A percentile compares a stretch with the other conserved stretches of the same genome.
phyloP scores from a whole-genome alignment of 352 stramenopile species.

The Phytophthora podocarpi region DNA sequence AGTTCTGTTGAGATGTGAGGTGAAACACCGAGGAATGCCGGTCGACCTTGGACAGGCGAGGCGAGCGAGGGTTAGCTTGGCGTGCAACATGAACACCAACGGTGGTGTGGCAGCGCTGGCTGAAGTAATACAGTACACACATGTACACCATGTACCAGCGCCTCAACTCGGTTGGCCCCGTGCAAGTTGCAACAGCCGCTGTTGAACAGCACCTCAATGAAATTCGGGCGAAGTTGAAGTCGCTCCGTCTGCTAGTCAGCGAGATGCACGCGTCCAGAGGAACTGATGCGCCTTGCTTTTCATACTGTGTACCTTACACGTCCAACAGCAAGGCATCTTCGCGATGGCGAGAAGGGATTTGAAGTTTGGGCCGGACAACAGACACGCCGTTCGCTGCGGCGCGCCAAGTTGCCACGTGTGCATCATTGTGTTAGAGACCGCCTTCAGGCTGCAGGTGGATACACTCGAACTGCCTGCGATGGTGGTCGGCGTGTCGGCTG shows the following conservation, averaged over 20 bases:
- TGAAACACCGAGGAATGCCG: neutral
- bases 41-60: constrained; percentile 12
- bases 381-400: constrained; percentile 14
- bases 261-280: constrained; percentile 7
- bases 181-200: no score
- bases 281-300: neutral
- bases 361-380: constrained; percentile 15
- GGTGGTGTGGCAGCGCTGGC: neutral
- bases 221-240: constrained; percentile 11
- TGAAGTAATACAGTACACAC: no score
- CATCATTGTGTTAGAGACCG: neutral
- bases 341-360: constrained; percentile 12
- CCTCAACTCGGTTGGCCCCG: no score
- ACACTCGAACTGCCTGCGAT: neutral
- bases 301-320: neutral
- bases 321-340: no score
- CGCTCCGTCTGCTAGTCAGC: constrained; percentile 20
- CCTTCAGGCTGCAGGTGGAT: constrained; percentile 5
- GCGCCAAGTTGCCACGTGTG: neutral
- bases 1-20: constrained; percentile 6
- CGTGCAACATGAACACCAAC: neutral
- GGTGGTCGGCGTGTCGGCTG: no score
- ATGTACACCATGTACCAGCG: no score
- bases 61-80: no score
- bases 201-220: no score